Base-by-base conservation (phyloP, 2,329 filamentous ascomycete genomes). In the Nakataea oryzae region DNA sequence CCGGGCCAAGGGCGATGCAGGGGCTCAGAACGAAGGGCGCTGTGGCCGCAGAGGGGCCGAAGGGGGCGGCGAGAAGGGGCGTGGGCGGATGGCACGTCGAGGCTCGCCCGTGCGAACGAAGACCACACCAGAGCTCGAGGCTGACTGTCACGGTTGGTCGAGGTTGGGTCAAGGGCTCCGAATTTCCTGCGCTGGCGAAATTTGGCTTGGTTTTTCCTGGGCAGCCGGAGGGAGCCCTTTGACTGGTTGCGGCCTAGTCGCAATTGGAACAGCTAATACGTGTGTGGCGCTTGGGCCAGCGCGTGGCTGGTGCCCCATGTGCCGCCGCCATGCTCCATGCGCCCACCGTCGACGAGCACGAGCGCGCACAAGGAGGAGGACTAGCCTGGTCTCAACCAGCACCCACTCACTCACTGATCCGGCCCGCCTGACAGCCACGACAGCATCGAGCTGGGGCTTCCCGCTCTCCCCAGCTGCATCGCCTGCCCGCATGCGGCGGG, bases 121-220 rank as follows among this genome's bases (percentile, higher is more conserved):
- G 41, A 50, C 41, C 41, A 60, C 21, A 41, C 17, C 34, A 54
- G 50, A 54, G 28, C 29, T 58, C 17, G 17, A 54, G 61, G 54
- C 32, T 58, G n/a, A 24, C 47, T 62, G 28, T 27, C 54, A 57
- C 13, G 55, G 54, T 29, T 30, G 21, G 58, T 57, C 27, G 55
- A 58, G 50, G 32, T 62, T 32, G 54, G 56, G 56, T 41, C 17
- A 62, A 57, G 57, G 41, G 32, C n/a, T 34, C 56, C 56, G 60
- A 58, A 58, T 58, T 50, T 56, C 59, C 59, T 61, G 59, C 59
- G 59, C 59, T 29, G 29, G 54, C 59, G 54, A 61, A 47, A 56
- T 61, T 61, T 54, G 59, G 30, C 26, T 57, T 21, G 59, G 59
- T 26, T 56, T 61, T 61, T 61, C 41, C 41, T 50, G 41, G 41